A percentile compares a stretch with the other conserved stretches of the same genome.
phyloP scores from a whole-genome alignment of 2,329 filamentous ascomycete genomes.

The Epichloe aotearoae region DNA sequence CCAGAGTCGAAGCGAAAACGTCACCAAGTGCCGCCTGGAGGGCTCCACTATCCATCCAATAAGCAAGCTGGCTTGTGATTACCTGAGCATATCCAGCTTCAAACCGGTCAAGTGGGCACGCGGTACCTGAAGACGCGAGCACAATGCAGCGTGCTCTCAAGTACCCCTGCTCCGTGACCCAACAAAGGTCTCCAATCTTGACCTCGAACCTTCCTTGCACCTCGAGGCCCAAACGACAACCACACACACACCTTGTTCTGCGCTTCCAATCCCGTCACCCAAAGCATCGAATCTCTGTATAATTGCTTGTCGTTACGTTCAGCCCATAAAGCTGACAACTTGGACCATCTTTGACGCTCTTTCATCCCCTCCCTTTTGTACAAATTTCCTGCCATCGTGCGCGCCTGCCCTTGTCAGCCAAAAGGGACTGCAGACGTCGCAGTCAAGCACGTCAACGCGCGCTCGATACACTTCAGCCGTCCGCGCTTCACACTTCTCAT shows the following conservation, averaged over 20 bases:
- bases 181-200: conserved; percentile 13
- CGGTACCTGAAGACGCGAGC: conserved; percentile 12
- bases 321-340: background rate
- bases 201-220: conserved; percentile 21
- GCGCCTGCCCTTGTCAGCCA: conserved; percentile 4
- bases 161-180: conserved; percentile 12
- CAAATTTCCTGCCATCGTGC: conserved; percentile 2
- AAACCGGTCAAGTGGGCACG: background rate
- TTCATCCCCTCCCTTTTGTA: background rate
- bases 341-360: conserved; percentile 1
- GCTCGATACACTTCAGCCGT: background rate
- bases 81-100: background rate
- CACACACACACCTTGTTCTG: background rate
- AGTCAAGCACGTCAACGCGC: conserved; percentile 4
- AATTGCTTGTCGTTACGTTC: background rate
- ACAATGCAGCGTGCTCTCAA: background rate
- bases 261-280: background rate
- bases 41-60: conserved; percentile 1
- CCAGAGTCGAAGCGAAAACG: conserved; percentile 5
- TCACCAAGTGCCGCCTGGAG: conserved; percentile 9
- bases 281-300: conserved; percentile 4
- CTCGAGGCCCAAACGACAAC: conserved; percentile 10
- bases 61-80: background rate
- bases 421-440: conserved; percentile 1
- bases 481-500: background rate